A percentile compares a stretch with the other conserved stretches of the same genome.
Conservation (phyloP, 768 basidiomycete species). For the Suillus cothurnatus region DNA sequence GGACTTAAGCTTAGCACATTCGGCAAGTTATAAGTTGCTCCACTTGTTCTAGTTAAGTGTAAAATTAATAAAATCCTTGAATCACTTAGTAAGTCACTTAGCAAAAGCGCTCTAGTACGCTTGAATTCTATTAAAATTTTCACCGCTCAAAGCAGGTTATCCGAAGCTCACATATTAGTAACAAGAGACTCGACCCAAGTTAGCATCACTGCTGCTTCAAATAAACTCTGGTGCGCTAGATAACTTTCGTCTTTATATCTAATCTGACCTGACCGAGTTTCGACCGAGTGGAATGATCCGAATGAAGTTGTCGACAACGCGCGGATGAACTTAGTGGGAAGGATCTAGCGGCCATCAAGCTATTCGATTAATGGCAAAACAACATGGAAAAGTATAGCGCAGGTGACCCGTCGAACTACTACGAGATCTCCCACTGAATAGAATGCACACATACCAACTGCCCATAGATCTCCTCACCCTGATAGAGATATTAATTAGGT, state of each 20-base stretch:
- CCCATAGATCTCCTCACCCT: no score
- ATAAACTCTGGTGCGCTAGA: no score
- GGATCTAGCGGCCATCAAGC: no score
- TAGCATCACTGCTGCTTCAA: no score
- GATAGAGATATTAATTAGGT: neutral
- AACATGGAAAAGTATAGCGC: neutral
- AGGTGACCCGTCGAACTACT: neutral
- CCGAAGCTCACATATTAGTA: neutral
- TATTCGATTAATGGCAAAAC: neutral
- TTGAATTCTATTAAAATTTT: neutral
- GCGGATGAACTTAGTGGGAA: neutral
- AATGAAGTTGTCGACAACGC: neutral
- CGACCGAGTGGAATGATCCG: neutral
- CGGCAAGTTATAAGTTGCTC: no score
- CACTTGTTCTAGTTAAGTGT: no score
- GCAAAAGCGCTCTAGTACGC: no score
- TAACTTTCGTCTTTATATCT: neutral
- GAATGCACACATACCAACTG: no score
- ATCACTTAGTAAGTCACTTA: no score
- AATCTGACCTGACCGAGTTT: neutral
- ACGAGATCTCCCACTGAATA: neutral
- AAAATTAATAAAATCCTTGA: no score
- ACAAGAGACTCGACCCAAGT: neutral
- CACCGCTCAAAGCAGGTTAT: neutral
- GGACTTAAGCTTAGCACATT: no score